Evolutionary conservation across 345 rosid genomes (phyloP).

Genomic region (Pugionium dolabratum): DNA sequence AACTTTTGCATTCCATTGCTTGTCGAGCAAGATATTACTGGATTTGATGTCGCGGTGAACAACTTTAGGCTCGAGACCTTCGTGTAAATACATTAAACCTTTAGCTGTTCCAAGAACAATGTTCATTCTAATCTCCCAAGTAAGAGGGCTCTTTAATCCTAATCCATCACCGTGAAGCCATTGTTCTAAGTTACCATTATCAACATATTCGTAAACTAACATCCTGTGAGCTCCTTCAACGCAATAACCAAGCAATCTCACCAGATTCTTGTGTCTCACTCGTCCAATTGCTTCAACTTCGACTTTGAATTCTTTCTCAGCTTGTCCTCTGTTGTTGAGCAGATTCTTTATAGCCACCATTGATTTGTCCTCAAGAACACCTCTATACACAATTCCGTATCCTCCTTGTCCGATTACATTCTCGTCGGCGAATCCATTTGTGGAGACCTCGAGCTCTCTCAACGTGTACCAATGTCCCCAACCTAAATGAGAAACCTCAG

Average conservation of each 20-base stretch:
- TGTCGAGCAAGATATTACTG: slow-evolving; percentile 89
- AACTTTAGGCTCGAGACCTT: slow-evolving; percentile 92
- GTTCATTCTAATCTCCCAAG: slow-evolving; percentile 86
- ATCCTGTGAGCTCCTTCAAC: slow-evolving; percentile 98
- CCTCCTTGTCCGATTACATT: slow-evolving; percentile 98
- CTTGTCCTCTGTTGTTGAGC: slow-evolving; percentile 94
- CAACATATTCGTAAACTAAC: slow-evolving; percentile 87
- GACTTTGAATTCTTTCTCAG: slow-evolving; percentile 95
- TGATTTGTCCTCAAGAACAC: slow-evolving; percentile 66
- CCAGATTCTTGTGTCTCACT: slow-evolving; percentile 94
- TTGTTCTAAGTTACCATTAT: slow-evolving; percentile 89
- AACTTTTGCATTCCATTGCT: slow-evolving; percentile 83
- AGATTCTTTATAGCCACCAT: slow-evolving; percentile 83
- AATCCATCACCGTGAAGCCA: slow-evolving; percentile 87
- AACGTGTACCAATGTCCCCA: slow-evolving; percentile 99
- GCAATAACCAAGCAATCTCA: slow-evolving; percentile 91
- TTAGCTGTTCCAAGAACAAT: slow-evolving; percentile 79
- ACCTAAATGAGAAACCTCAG: slow-evolving; percentile 94
- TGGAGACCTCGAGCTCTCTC: slow-evolving; percentile 87
- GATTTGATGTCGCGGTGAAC: slow-evolving; percentile 89
- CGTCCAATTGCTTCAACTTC: slow-evolving; percentile 98
- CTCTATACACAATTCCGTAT: slow-evolving; percentile 89
- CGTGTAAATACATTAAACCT: slow-evolving; percentile 86
- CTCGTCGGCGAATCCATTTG: slow-evolving; percentile 68
- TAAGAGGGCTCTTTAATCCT: slow-evolving; percentile 73